Percentiles rank a stretch among this genome's conserved stretches.
Evolutionary conservation across 2,329 filamentous ascomycete species (phyloP).

Genomic region (Ophiocordyceps robertsii): DNA sequence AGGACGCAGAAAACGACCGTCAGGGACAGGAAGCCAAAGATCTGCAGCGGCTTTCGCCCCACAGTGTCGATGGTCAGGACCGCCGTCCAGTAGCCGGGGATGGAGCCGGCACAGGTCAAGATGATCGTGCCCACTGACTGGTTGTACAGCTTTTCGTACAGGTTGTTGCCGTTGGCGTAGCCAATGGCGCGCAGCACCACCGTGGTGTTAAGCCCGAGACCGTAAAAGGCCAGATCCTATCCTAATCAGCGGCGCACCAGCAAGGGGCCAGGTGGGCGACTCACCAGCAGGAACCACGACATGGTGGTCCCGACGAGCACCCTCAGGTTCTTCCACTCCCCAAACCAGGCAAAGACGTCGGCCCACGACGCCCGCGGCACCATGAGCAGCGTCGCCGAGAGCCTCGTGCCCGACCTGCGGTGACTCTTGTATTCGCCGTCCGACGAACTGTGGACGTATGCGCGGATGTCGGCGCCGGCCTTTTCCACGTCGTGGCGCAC

Average conservation of each 20-base stretch:
- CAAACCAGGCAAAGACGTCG: slow-evolving; percentile 56
- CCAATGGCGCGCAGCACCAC: slow-evolving; percentile 61
- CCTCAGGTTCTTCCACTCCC: slow-evolving; percentile 55
- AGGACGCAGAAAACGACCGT: slow-evolving; percentile 49
- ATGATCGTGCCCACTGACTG: slow-evolving; percentile 67
- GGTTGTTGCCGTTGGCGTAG: slow-evolving; percentile 46
- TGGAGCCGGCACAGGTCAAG: slow-evolving; percentile 60
- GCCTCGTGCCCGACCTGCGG: slow-evolving; percentile 36
- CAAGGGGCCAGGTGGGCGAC: slow-evolving; percentile 3
- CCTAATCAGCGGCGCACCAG: neutral
- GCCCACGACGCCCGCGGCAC: slow-evolving; percentile 56
- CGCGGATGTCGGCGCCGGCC: slow-evolving; percentile 58
- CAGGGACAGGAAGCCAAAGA: slow-evolving; percentile 46
- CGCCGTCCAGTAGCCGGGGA: slow-evolving; percentile 71
- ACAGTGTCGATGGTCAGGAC: slow-evolving; percentile 61
- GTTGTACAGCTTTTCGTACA: slow-evolving; percentile 59
- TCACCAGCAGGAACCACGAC: slow-evolving; percentile 66
- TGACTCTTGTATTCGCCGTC: slow-evolving; percentile 34
- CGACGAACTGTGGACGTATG: slow-evolving; percentile 35
- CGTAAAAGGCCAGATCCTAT: slow-evolving; percentile 55
- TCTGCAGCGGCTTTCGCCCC: slow-evolving; percentile 64
- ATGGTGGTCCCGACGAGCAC: slow-evolving; percentile 62
- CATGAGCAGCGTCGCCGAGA: slow-evolving; percentile 38
- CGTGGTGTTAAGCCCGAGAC: slow-evolving; percentile 62
- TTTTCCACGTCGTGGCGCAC: slow-evolving; percentile 63